phyloP scores from a whole-genome alignment of 306 rosid genomes.

The Cucurbita ficifolia region DNA sequence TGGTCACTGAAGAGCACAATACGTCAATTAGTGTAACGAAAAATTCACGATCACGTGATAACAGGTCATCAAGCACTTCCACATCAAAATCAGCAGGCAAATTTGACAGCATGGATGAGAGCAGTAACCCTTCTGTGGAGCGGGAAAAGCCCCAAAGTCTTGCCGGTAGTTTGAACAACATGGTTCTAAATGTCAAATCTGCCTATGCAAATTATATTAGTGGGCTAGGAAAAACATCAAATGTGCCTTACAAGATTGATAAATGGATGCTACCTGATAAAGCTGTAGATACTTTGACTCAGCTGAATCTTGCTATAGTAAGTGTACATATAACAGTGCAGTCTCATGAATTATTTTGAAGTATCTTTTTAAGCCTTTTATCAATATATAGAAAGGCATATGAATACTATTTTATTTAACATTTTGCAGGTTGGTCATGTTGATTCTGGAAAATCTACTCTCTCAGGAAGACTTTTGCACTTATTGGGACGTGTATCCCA shows the following conservation, averaged over 20 bases:
- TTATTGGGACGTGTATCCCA: constrained; percentile 69
- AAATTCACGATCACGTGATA: constrained; percentile 25
- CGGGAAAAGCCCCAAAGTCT: constrained; percentile 29
- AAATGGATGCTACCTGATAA: constrained; percentile 89
- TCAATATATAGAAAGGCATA: constrained; percentile 4
- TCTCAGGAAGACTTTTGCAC: constrained; percentile 82
- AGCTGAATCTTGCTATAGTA: constrained; percentile 86
- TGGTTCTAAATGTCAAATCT: constrained; percentile 31
- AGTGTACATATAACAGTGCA: background rate
- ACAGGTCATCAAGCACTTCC: constrained; percentile 23
- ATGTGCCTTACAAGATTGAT: constrained; percentile 48
- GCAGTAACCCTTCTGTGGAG: constrained; percentile 26
- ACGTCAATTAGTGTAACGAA: constrained; percentile 14
- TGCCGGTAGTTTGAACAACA: constrained; percentile 26
- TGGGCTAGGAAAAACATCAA: constrained; percentile 21
- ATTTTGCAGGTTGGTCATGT: constrained; percentile 90
- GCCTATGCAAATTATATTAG: constrained; percentile 31
- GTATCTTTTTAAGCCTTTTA: background rate
- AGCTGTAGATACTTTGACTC: constrained; percentile 54
- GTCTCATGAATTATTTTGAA: constrained; percentile 2
- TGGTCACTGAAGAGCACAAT: constrained; percentile 6
- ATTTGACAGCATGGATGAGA: constrained; percentile 19
- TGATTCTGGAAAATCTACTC: constrained; percentile 98
- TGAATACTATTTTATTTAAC: constrained; percentile 5
- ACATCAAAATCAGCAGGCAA: constrained; percentile 25